Evolutionary conservation across 164 flowering plant genomes (phyloP), one percentile per base, ranked within the genome.

Genomic region (Malania oleifera): DNA sequence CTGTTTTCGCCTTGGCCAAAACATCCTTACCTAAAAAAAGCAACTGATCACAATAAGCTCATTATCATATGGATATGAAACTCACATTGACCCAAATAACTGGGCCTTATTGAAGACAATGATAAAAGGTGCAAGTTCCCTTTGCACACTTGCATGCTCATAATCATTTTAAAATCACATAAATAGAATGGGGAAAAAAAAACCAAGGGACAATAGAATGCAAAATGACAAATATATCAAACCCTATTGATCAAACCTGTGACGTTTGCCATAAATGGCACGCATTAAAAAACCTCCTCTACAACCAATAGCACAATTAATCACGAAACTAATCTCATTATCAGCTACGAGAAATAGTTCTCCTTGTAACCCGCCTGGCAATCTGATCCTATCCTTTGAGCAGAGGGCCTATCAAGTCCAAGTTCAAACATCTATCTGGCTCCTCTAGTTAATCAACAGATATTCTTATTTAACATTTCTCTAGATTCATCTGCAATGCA

Each of bases 1-100:
- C 99, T 37, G 99, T 95, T 66, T 63, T 91, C 61, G 99, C 99
- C 76, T 83, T 95, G 41, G 99, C 98, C 65, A 95, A 69, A 20
- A 95, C 96, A 74, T 95, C 99, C 86, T 89, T 95, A 59, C 99
- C 99, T 95, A 52, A n/a, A 70, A 52, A 54, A 67, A 8, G 69
- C n/a, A 71, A 39, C 6, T 17, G 28, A 59, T 8, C 19, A 43
- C 31, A 48, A 28, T 47, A 51, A 43, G 26, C 28, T 18, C 15
- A 7, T 54, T 14, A 46, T 4, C 31, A 22, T 10, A 45, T n/a
- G 14, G 39, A 47, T 37, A 39, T 20, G 1, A 22, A 50, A 38
- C 3, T 10, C 6, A 12, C 39, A 31, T 7, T 48, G 44, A 35
- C 43, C 28, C 7, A 29, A 49, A 7, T 22, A 54, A 40, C 35